These are phyloP conservation scores for Neurospora sp. DNA, from an alignment of 2,329 filamentous ascomycete genomes.

Conservation along the genomic window DNA sequence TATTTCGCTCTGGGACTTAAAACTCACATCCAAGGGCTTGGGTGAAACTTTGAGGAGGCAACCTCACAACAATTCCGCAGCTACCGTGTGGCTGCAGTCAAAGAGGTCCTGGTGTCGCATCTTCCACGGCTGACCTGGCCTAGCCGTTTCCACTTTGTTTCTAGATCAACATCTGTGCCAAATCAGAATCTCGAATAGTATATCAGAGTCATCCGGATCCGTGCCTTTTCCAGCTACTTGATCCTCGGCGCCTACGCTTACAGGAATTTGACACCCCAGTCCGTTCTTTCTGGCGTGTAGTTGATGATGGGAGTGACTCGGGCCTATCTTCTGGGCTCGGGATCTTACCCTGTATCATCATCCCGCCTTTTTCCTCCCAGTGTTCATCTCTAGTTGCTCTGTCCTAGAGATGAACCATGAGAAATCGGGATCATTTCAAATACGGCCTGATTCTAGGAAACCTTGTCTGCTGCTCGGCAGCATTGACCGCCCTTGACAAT, in stretches of 20 bases:
- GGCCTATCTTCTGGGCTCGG: neutral
- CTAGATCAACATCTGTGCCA: neutral
- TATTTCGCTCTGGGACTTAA: neutral
- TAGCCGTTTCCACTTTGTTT: neutral
- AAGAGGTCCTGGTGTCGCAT: neutral
- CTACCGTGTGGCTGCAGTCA: neutral
- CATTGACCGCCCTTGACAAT: neutral
- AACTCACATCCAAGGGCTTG: neutral
- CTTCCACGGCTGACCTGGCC: neutral
- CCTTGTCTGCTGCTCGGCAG: neutral
- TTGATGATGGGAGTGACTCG: neutral
- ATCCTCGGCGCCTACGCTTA: neutral
- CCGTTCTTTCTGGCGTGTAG: neutral
- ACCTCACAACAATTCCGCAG: neutral
- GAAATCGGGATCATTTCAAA: neutral
- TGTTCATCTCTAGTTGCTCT: neutral
- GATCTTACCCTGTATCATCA: neutral
- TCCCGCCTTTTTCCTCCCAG: neutral
- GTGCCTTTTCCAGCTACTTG: neutral
- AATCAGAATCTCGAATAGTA: neutral
- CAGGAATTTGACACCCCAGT: neutral
- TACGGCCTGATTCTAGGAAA: neutral
- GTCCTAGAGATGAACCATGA: neutral
- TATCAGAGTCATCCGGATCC: neutral
- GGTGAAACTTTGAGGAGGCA: neutral